These are phyloP conservation scores for Hebeloma cylindrosporum DNA, from an alignment of 768 basidiomycete species.

Conservation along the genomic window DNA sequence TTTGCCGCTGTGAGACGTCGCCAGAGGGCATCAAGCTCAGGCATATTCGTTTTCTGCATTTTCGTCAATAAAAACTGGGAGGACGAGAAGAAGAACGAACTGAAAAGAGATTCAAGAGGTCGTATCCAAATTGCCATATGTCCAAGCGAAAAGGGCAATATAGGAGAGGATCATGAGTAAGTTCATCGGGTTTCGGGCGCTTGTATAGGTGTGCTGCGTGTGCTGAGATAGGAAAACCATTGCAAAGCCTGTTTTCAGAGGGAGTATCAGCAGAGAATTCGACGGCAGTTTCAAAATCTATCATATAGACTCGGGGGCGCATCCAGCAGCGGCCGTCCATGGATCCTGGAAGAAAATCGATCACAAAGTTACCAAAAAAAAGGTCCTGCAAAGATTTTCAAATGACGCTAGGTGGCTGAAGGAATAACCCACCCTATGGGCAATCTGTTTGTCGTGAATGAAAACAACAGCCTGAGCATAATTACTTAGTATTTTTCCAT, in stretches of 20 bases:
- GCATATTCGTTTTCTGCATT: too few relatives aligned
- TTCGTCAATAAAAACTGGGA: too few relatives aligned
- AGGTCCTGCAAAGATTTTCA: too few relatives aligned
- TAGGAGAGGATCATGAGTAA: not conserved
- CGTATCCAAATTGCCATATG: slow-evolving; percentile 12
- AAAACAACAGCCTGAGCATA: slow-evolving; percentile 4
- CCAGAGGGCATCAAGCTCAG: too few relatives aligned
- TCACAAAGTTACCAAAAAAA: slow-evolving; percentile 9
- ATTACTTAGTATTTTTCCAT: not conserved
- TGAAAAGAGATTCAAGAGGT: not conserved
- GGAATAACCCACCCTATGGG: slow-evolving; percentile 5
- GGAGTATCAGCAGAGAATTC: slow-evolving; percentile 1
- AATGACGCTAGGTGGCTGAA: not conserved
- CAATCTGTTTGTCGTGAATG: slow-evolving; percentile 7
- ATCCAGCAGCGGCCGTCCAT: not conserved
- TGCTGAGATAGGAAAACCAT: not conserved
- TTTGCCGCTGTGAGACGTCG: too few relatives aligned
- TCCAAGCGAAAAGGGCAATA: slow-evolving; percentile 13
- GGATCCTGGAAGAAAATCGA: slow-evolving; percentile 13
- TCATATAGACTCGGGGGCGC: slow-evolving; percentile 11
- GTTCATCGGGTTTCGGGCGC: not conserved
- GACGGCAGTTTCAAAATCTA: slow-evolving; percentile 14
- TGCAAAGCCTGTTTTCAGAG: not conserved
- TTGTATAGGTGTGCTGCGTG: slow-evolving; percentile 3
- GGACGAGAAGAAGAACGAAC: too few relatives aligned